Conservation (phyloP, 768 basidiomycete genomes). For the Cystobasidium tubakii region DNA sequence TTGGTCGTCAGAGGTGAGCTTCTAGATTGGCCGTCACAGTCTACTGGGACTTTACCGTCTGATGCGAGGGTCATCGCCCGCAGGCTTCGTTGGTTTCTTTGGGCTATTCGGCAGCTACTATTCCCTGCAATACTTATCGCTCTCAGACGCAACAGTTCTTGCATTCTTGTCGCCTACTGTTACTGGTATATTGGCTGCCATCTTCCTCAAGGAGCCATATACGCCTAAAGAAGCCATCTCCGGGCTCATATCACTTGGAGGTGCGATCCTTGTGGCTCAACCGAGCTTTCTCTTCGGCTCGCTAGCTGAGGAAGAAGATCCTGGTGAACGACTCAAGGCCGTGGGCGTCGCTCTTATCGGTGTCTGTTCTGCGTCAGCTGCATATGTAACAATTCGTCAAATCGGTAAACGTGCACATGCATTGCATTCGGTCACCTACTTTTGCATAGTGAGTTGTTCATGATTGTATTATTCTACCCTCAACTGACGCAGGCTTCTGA, state of each 20-base stretch:
- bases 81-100: conserved; percentile 71
- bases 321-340: conserved; percentile 56
- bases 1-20: conserved; percentile 13
- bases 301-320: conserved; percentile 27
- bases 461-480: background rate
- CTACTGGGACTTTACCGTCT: too few species aligned
- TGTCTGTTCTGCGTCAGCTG: conserved; percentile 62
- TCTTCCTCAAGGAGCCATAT: conserved; percentile 45
- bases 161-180: conserved; percentile 70
- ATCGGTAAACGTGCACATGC: conserved; percentile 73
- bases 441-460: conserved; percentile 50
- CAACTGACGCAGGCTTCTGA: background rate
- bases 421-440: conserved; percentile 65
- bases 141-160: conserved; percentile 71
- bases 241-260: conserved; percentile 62
- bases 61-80: too few species aligned
- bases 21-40: too few species aligned
- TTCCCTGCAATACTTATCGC: conserved; percentile 65
- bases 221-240: conserved; percentile 41
- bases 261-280: conserved; percentile 74
- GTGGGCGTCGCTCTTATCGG: conserved; percentile 55
- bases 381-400: conserved; percentile 59
- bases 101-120: conserved; percentile 54
- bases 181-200: conserved; percentile 53
- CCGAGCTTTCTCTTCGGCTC: conserved; percentile 67